A percentile compares a stretch with the other conserved stretches of the same genome.
phyloP scores from a whole-genome alignment of 2,329 filamentous ascomycete species.

The Aulographum hederae region DNA sequence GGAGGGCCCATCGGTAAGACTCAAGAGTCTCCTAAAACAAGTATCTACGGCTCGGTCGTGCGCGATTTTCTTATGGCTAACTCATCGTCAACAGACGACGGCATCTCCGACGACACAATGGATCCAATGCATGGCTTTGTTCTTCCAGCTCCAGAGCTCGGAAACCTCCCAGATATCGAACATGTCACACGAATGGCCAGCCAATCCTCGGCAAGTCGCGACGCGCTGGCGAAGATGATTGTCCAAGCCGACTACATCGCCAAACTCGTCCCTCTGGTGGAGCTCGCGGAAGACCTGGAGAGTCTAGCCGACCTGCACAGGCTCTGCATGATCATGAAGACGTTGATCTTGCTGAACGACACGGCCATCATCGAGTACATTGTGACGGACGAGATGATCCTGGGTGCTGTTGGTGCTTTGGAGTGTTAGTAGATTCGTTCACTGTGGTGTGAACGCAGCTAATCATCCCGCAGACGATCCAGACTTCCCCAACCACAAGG shows the following conservation, averaged over 20 bases:
- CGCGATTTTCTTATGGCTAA: conserved; percentile 1
- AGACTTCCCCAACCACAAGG: conserved; percentile 93
- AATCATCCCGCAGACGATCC: conserved; percentile 49
- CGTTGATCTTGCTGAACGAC: conserved; percentile 84
- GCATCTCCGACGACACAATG: conserved; percentile 71
- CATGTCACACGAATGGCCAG: conserved; percentile 65
- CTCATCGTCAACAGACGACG: conserved; percentile 63
- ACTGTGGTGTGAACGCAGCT: conserved; percentile 10
- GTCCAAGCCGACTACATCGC: conserved; percentile 72
- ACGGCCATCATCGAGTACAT: conserved; percentile 86
- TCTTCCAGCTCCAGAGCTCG: conserved; percentile 64
- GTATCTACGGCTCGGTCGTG: background rate
- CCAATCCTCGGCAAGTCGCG: conserved; percentile 55
- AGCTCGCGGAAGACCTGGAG: conserved; percentile 81
- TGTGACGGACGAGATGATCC: conserved; percentile 72
- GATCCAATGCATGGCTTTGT: conserved; percentile 53
- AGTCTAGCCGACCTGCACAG: conserved; percentile 72
- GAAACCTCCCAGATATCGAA: conserved; percentile 70
- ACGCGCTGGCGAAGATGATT: conserved; percentile 74
- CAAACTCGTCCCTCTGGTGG: conserved; percentile 71
- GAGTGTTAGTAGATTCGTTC: conserved; percentile 41
- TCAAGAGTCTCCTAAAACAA: conserved; percentile 40
- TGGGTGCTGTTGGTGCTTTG: conserved; percentile 85
- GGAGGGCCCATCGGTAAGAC: no score
- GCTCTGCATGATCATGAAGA: conserved; percentile 96